Evolutionary conservation across 495 filamentous ascomycete species (phyloP).

Genomic region (Talaromyces wortmannii): DNA sequence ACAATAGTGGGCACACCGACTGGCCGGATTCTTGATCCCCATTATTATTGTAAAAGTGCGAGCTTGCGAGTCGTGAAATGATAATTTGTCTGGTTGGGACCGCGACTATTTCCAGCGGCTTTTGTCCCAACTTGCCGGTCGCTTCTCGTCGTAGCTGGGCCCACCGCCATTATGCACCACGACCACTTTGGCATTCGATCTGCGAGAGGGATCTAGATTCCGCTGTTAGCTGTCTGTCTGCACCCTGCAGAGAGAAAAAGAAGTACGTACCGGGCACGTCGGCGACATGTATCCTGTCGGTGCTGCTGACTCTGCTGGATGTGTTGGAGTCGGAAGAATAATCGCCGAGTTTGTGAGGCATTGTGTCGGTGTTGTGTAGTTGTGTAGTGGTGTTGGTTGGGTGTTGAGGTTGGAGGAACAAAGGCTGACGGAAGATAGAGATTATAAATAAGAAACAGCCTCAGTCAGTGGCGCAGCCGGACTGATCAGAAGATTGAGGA

Average conservation of each 20-base stretch:
- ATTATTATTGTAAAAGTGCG: too few species aligned
- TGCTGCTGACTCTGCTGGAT: constrained; percentile 33
- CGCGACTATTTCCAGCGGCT: constrained; percentile 39
- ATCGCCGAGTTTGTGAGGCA: constrained; percentile 38
- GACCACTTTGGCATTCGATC: constrained; percentile 22
- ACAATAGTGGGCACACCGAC: too few species aligned
- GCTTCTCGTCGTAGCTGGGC: constrained; percentile 39
- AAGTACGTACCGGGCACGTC: constrained; percentile 31
- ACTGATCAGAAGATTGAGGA: neutral
- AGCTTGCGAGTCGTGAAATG: too few species aligned
- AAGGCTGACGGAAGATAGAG: neutral
- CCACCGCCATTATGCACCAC: constrained; percentile 39
- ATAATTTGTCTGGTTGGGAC: too few species aligned
- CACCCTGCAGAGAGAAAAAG: neutral
- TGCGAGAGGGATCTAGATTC: constrained; percentile 20
- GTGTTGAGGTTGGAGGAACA: neutral
- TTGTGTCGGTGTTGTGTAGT: constrained; percentile 12
- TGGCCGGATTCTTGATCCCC: too few species aligned
- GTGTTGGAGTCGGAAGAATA: constrained; percentile 34
- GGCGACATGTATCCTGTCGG: constrained; percentile 24
- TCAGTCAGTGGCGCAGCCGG: neutral
- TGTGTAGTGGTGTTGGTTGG: neutral
- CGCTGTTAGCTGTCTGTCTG: neutral
- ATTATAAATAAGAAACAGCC: neutral
- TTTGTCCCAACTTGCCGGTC: constrained; percentile 42